Percentiles rank a stretch among this genome's conserved stretches.
Evolutionary conservation across 169 alveolate species (phyloP).

Genomic region (Cyclospora cayetanensis): DNA sequence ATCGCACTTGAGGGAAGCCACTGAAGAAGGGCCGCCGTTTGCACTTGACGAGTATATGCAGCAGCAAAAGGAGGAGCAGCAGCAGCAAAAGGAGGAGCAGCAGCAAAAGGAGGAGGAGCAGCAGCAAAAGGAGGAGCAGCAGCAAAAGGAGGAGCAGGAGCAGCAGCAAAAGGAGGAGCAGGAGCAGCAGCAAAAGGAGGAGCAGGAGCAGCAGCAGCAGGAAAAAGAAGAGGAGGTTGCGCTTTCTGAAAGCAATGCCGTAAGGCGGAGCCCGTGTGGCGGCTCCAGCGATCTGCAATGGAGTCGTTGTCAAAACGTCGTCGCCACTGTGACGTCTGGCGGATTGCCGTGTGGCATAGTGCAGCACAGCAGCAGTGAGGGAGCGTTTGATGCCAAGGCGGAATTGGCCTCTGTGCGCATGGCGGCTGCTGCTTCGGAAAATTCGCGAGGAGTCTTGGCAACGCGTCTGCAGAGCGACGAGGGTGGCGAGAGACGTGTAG

Average conservation of each 20-base stretch:
- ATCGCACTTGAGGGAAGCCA: background rate
- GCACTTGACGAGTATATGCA: too few species aligned
- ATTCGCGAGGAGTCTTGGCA: too few species aligned
- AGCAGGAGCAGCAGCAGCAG: background rate
- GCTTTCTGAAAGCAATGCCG: background rate
- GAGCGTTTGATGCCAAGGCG: too few species aligned
- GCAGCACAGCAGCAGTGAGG: too few species aligned
- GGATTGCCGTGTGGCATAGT: too few species aligned
- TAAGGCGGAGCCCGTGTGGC: background rate
- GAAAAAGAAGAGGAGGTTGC: too few species aligned
- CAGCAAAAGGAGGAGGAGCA: background rate
- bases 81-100: background rate
- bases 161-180: background rate
- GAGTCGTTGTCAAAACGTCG: background rate
- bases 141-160: background rate
- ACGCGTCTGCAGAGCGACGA: too few species aligned
- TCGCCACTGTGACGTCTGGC: background rate
- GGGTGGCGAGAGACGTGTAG: too few species aligned
- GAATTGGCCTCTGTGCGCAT: too few species aligned
- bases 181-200: background rate
- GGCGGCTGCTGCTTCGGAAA: too few species aligned
- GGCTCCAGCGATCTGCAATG: background rate
- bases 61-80: background rate
- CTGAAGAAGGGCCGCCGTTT: background rate
- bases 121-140: background rate